Evolutionary conservation across 1,284 basidiomycete genomes (phyloP), one percentile per base, ranked within the genome.

Genomic region (Leccinum subrobustum): DNA sequence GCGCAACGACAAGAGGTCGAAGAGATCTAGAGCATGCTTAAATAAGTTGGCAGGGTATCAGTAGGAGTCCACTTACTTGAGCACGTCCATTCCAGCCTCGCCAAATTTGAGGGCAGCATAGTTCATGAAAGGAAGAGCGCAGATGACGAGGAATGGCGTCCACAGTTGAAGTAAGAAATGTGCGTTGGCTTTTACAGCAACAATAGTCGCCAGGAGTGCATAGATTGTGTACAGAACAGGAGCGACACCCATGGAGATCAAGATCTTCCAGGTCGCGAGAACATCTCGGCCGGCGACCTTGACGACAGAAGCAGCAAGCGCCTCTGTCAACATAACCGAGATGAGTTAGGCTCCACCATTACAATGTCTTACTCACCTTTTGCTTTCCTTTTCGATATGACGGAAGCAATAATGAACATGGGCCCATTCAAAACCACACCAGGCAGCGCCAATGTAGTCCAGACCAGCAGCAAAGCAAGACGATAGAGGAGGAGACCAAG

Each of bases 101-200:
- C 96, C 96, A 72, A 99, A 99, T 76, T 98, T 98, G 64, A 99
- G 84, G 9, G 96, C 93, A 7, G 95, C 95, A 73, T 93, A 95
- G 56, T 93, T 96, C 78, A 98, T 91, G 70, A 91, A 86, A 6
- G 97, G 97, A 44, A 99, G 77, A 2, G 87, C 81, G 18, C 84
- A 78, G 63, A 95, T 81, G 59, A 95, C 86, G 42, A 93, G 76
- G 65, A 96, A 81, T 0, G 97, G 96, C 7, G 93, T 92, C 77
- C 84, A 87, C 50, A 94, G 76, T 63, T 83, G 83, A 81, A 89
- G 92, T 62, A 80, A 78, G 33, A 86, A 65, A 3, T 91, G 79
- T 1, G 83, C 81, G 52, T 86, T 80, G 50, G 89, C 86, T 68
- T 86, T 89, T 70, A 88, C 83, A 1, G 90, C 92, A 57, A 96